Evolutionary conservation across 2,329 filamentous ascomycete genomes (phyloP).

Genomic region (Botrytis elliptica): DNA sequence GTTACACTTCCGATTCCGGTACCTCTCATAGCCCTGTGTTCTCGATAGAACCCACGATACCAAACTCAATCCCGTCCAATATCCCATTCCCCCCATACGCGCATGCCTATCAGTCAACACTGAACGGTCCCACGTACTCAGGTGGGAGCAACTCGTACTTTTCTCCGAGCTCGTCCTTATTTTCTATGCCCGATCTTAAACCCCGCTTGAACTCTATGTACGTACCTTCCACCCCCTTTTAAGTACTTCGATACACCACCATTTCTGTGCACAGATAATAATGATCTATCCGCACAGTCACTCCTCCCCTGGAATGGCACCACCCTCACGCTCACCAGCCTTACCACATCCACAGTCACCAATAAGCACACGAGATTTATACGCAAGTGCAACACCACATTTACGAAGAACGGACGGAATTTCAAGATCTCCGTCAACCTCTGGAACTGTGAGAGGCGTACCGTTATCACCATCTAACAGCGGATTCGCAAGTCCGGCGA

Average conservation of each 20-base stretch:
- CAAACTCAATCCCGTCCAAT: constrained; percentile 35
- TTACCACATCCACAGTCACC: constrained; percentile 38
- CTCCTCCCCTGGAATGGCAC: constrained; percentile 37
- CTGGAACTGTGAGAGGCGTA: constrained; percentile 34
- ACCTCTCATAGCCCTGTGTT: constrained; percentile 39
- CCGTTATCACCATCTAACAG: constrained; percentile 39
- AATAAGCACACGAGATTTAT: constrained; percentile 37
- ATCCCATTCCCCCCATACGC: constrained; percentile 37
- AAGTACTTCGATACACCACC: constrained; percentile 27
- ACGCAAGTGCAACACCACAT: constrained; percentile 36
- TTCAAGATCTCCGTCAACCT: constrained; percentile 37
- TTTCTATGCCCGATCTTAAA: constrained; percentile 40
- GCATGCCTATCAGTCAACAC: constrained; percentile 35
- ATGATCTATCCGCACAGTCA: constrained; percentile 36
- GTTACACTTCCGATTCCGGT: constrained; percentile 38
- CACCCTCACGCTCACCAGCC: constrained; percentile 37
- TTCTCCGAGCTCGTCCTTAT: constrained; percentile 34
- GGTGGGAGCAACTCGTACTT: constrained; percentile 36
- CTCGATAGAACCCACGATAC: constrained; percentile 37
- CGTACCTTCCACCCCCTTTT: constrained; percentile 27
- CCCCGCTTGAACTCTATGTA: constrained; percentile 38
- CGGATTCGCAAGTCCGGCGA: constrained; percentile 39
- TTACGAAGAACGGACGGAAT: constrained; percentile 37
- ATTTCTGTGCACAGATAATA: constrained; percentile 32
- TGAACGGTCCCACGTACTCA: constrained; percentile 38